These are phyloP conservation scores for Stipa capillata DNA, from an alignment of 176 grass and related monocot genomes.

Conservation along the genomic window DNA sequence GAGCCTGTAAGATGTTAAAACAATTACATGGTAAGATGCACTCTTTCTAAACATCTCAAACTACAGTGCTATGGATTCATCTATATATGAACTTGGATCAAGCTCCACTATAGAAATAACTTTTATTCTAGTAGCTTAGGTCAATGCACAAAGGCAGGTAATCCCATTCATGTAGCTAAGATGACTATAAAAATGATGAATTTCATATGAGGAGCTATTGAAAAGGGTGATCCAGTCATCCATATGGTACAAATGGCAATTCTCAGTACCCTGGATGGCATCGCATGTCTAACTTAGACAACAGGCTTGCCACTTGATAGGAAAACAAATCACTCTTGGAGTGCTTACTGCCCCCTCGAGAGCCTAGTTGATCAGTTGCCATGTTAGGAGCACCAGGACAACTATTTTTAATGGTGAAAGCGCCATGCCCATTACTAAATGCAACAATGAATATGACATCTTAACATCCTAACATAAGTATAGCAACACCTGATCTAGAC, in stretches of 20 bases:
- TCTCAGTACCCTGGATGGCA: background rate
- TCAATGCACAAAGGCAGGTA: background rate
- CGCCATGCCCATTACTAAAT: constrained; percentile 21
- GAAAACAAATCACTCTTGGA: background rate
- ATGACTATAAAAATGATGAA: background rate
- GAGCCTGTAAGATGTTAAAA: constrained; percentile 55
- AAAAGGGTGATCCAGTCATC: background rate
- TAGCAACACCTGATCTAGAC: constrained; percentile 20
- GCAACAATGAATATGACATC: constrained; percentile 31
- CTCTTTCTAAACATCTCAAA: background rate
- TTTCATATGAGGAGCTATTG: background rate
- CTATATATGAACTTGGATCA: background rate
- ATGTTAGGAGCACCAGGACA: constrained; percentile 24
- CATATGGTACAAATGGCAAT: background rate
- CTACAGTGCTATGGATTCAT: background rate
- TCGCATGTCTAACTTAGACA: constrained; percentile 10
- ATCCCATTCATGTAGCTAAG: background rate
- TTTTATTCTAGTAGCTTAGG: background rate
- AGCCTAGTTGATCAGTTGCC: constrained; percentile 9
- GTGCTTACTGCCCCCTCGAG: background rate
- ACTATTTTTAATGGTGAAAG: constrained; percentile 7
- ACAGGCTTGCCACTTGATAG: background rate
- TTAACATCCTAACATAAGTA: constrained; percentile 23
- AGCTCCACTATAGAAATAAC: background rate
- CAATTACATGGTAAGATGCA: constrained; percentile 8